Base-by-base conservation (phyloP, 2,329 filamentous ascomycete species). In the Taxawa tesnikishii region DNA sequence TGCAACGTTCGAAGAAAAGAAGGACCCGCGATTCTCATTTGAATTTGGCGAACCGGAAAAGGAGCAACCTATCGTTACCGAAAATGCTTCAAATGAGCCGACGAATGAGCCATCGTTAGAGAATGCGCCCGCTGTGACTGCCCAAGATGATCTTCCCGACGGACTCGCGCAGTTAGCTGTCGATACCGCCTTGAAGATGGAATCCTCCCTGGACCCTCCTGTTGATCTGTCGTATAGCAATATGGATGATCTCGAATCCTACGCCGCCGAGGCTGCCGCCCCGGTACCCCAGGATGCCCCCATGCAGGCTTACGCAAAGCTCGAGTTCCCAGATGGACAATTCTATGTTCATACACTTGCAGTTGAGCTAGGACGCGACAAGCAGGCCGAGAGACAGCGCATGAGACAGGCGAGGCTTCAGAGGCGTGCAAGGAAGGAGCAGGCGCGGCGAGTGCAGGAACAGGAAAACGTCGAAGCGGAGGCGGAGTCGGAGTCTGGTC, bases 261-360 rank as follows among this genome's bases (percentile, higher is more conserved):
- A 38, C 26, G 38, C 33, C 25, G 38, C 38, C 15, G 38, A 37
- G 19, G 34, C 35, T 12, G 38, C 38, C 10, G 28, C 25, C 10
- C 31, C 33, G 13, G 34, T 38, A 12, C 26, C 28, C 4, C 29
- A 38, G 15, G 29, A 32, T 21, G 34, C 32, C 17, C 38, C 38
- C 31, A 68, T 74, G 38, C 64, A 69, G 41, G 73, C 72, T 19
- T 78, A 72, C 51, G 74, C 73, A 25, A 74, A 75, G 48, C 60
- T 87, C 38, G 71, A 76, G 45, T 85, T 87, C 49, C 67, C 70
- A 43, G 81, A 87, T 59, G 79, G 79, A 48, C 70, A 75, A 34
- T 85, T 82, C 52, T 80, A 82, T 55, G 80, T 87, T 74, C 83
- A 75, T 31, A 83, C 79, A 2, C 78, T 77, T 44, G 67, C 72